Conservation (phyloP, 2,329 filamentous ascomycete genomes). For the Penicillium sp. region DNA sequence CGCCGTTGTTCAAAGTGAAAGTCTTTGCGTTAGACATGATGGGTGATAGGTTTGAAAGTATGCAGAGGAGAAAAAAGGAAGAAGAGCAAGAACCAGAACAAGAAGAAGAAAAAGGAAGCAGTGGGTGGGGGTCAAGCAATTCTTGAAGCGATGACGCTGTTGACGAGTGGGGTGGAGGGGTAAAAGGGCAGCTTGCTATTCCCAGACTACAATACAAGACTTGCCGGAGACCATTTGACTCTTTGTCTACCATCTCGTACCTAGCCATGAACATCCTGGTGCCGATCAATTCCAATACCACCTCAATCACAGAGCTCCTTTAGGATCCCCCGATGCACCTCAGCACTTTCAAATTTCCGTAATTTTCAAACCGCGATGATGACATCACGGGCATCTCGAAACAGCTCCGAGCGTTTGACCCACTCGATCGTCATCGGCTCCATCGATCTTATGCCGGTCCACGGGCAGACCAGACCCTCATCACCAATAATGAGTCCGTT, state of each 20-base stretch:
- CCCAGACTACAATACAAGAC: neutral
- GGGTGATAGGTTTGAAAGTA: neutral
- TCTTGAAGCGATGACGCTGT: slow-evolving; percentile 19
- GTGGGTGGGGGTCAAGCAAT: slow-evolving; percentile 7
- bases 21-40: slow-evolving; percentile 55
- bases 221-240: neutral
- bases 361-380: slow-evolving; percentile 23
- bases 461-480: slow-evolving; percentile 20
- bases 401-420: slow-evolving; percentile 30
- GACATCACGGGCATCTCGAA: slow-evolving; percentile 29
- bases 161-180: slow-evolving; percentile 7
- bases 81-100: too few species aligned
- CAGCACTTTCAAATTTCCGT: slow-evolving; percentile 12
- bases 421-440: slow-evolving; percentile 33
- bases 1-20: slow-evolving; percentile 57
- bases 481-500: slow-evolving; percentile 20
- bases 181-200: neutral
- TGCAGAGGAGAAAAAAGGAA: slow-evolving; percentile 2
- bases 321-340: neutral
- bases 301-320: neutral
- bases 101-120: slow-evolving; percentile 3
- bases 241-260: neutral
- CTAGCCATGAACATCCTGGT: neutral
- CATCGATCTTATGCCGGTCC: slow-evolving; percentile 31
- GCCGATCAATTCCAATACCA: neutral